Percentiles rank a stretch among this genome's conserved stretches.
phyloP scores from a whole-genome alignment of 805 yeast species.

The Saccharomycopsis sp. region DNA sequence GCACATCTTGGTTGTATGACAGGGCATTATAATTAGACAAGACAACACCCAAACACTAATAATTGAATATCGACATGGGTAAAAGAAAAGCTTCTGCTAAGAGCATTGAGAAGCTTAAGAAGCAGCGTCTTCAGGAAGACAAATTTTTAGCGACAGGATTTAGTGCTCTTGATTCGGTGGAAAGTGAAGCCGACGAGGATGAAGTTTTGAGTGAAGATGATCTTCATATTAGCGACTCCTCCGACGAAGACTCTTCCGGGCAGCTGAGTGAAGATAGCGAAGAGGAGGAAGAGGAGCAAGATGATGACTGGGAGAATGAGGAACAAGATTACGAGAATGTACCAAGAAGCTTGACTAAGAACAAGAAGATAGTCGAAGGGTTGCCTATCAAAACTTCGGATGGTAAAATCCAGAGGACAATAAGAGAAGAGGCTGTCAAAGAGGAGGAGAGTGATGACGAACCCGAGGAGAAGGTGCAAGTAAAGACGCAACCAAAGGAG shows the following conservation, averaged over 20 bases:
- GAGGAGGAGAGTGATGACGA: constrained; percentile 24
- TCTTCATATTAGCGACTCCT: background rate
- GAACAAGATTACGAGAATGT: constrained; percentile 73
- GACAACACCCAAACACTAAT: background rate
- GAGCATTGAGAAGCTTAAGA: constrained; percentile 14
- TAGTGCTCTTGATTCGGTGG: background rate
- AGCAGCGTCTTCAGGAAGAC: constrained; percentile 19
- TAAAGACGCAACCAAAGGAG: constrained; percentile 22
- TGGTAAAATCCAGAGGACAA: constrained; percentile 68
- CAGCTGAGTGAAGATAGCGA: constrained; percentile 34
- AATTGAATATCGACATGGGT: no score
- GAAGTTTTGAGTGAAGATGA: background rate
- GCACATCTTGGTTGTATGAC: background rate
- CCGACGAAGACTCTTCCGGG: constrained; percentile 42
- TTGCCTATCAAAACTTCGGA: constrained; percentile 72
- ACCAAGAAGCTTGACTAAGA: constrained; percentile 53
- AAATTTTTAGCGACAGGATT: constrained; percentile 11
- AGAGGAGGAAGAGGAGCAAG: constrained; percentile 22
- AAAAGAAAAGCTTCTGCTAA: constrained; percentile 15
- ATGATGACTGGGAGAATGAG: constrained; percentile 54
- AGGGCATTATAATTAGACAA: background rate
- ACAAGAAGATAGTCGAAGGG: constrained; percentile 48
- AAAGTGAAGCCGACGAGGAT: background rate
- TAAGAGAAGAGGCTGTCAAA: constrained; percentile 30
- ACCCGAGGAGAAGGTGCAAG: constrained; percentile 20